Evolutionary conservation across 352 stramenopile species (phyloP).

Genomic region (Phytophthora podocarpi): DNA sequence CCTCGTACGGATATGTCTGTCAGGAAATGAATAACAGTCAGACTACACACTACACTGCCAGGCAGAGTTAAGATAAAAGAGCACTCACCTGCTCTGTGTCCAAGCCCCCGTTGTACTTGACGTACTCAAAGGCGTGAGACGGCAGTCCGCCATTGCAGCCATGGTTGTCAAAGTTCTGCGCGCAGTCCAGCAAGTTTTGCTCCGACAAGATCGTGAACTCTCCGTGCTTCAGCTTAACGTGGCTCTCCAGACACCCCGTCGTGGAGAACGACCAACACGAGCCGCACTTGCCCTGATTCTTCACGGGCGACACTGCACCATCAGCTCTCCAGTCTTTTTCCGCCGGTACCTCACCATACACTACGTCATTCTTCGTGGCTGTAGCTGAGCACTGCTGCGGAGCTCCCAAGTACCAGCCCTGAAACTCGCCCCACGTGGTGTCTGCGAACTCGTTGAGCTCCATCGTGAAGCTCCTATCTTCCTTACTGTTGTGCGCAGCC

Average conservation of each 20-base stretch:
- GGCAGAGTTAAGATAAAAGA: neutral
- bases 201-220: slow-evolving; percentile 95
- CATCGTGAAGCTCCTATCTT: slow-evolving; percentile 58
- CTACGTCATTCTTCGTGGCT: slow-evolving; percentile 20
- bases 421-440: slow-evolving; percentile 78
- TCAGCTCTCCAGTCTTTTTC: slow-evolving; percentile 95
- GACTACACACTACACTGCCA: neutral
- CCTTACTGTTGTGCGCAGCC: slow-evolving; percentile 61
- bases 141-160: slow-evolving; percentile 97
- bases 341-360: slow-evolving; percentile 64
- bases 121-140: slow-evolving; percentile 97
- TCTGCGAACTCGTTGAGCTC: slow-evolving; percentile 84
- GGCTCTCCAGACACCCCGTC: slow-evolving; percentile 97
- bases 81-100: slow-evolving; percentile 69
- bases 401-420: slow-evolving; percentile 65
- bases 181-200: slow-evolving; percentile 98
- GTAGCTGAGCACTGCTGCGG: slow-evolving; percentile 81
- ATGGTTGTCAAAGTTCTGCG: slow-evolving; percentile 92
- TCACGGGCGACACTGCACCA: slow-evolving; percentile 95
- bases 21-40: neutral
- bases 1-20: slow-evolving; percentile 75
- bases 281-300: slow-evolving; percentile 98
- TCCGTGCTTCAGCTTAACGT: slow-evolving; percentile 93
- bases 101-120: slow-evolving; percentile 91
- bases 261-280: slow-evolving; percentile 99